Evolutionary conservation across 352 stramenopile species (phyloP).

Genomic region (Globisporangium camurandrum): DNA sequence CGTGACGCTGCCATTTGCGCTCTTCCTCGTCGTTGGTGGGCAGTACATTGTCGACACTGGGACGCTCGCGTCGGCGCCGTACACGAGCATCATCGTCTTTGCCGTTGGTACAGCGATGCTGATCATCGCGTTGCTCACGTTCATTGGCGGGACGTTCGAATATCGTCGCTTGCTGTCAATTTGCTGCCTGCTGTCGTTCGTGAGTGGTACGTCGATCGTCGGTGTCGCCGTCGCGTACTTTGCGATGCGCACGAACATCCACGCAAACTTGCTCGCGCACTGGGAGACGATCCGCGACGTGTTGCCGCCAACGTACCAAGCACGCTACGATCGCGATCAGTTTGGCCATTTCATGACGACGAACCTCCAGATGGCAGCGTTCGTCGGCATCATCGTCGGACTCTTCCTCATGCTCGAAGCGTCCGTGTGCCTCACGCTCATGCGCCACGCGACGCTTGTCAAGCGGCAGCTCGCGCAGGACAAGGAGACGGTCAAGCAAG

Average conservation of each 20-base stretch:
- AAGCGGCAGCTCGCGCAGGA: constrained; percentile 56
- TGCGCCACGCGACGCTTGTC: constrained; percentile 38
- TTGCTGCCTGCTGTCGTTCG: constrained; percentile 53
- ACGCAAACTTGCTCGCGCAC: constrained; percentile 44
- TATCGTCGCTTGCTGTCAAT: constrained; percentile 69
- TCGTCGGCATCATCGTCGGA: constrained; percentile 42
- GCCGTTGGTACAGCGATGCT: constrained; percentile 41
- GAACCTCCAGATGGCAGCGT: constrained; percentile 55
- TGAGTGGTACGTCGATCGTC: constrained; percentile 37
- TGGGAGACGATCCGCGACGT: constrained; percentile 56
- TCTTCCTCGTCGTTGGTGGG: constrained; percentile 59
- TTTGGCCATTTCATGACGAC: constrained; percentile 46
- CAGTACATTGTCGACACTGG: constrained; percentile 69
- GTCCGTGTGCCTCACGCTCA: constrained; percentile 39
- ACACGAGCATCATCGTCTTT: constrained; percentile 69
- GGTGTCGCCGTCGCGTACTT: constrained; percentile 54
- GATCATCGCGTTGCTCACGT: constrained; percentile 48
- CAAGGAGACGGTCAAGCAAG: constrained; percentile 33
- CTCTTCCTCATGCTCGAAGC: constrained; percentile 50
- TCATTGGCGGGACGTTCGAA: constrained; percentile 67
- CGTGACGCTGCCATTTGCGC: constrained; percentile 50
- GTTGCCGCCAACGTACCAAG: constrained; percentile 59
- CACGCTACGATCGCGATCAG: constrained; percentile 55
- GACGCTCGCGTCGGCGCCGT: constrained; percentile 54
- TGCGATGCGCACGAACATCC: constrained; percentile 31